Evolutionary conservation across 352 stramenopile species (phyloP).

Genomic region (Phytophthora parvispora): DNA sequence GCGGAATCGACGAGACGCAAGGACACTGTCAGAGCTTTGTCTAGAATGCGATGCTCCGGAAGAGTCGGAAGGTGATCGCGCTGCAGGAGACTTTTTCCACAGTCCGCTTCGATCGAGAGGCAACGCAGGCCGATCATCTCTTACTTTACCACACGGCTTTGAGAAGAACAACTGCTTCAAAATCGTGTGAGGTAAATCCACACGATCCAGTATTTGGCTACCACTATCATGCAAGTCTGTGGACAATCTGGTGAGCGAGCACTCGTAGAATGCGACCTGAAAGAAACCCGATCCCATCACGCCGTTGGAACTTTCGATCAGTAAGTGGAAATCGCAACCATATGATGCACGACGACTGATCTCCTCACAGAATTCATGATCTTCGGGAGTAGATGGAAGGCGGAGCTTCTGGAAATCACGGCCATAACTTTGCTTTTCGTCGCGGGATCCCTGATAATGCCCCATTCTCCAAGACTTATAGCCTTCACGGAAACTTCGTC

Average conservation of each 20-base stretch:
- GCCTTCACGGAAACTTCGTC: constrained; percentile 81
- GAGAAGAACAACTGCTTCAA: constrained; percentile 70
- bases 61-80: constrained; percentile 25
- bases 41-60: constrained; percentile 3
- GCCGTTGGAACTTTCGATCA: constrained; percentile 71
- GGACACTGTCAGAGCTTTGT: constrained; percentile 34
- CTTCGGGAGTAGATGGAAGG: constrained; percentile 67
- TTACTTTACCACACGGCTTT: constrained; percentile 16
- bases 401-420: constrained; percentile 59
- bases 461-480: constrained; percentile 92
- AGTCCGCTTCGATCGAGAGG: constrained; percentile 29
- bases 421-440: constrained; percentile 71
- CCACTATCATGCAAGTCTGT: constrained; percentile 46
- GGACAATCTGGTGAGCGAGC: constrained; percentile 71
- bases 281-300: constrained; percentile 80
- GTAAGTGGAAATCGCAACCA: constrained; percentile 81
- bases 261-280: constrained; percentile 91
- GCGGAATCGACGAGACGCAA: constrained; percentile 66
- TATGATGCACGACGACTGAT: constrained; percentile 63
- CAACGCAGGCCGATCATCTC: constrained; percentile 32
- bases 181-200: constrained; percentile 57
- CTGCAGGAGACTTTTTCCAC: constrained; percentile 26
- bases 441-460: constrained; percentile 74
- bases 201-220: constrained; percentile 26
- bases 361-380: constrained; percentile 84